Conservation (phyloP, 2,329 filamentous ascomycete genomes). For the Stagonosporopsis vannaccii region DNA sequence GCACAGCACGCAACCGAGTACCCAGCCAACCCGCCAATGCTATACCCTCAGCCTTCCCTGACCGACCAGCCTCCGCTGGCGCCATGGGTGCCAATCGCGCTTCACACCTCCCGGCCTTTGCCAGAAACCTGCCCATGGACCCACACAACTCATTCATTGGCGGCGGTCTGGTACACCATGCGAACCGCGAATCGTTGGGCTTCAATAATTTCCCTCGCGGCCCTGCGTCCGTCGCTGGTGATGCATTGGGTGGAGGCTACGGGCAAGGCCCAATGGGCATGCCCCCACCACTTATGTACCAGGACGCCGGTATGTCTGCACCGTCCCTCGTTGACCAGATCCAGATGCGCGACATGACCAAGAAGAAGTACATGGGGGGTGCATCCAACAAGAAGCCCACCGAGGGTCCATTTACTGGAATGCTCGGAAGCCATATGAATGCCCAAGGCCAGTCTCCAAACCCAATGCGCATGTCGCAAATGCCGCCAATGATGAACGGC, state of each 20-base stretch:
- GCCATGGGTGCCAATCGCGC: conserved; percentile 31
- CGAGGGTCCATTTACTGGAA: conserved; percentile 45
- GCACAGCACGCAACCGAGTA: conserved; percentile 30
- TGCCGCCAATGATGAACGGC: conserved; percentile 32
- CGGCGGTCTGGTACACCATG: conserved; percentile 43
- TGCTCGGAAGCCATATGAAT: conserved; percentile 46
- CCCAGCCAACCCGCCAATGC: conserved; percentile 42
- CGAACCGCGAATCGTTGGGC: conserved; percentile 47
- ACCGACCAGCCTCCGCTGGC: conserved; percentile 46
- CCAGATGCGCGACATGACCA: conserved; percentile 46
- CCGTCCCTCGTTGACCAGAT: conserved; percentile 49
- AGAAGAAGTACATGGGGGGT: conserved; percentile 47
- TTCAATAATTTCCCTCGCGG: conserved; percentile 46
- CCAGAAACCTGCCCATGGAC: conserved; percentile 45
- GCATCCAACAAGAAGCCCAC: conserved; percentile 42
- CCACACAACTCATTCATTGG: conserved; percentile 45
- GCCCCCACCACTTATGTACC: conserved; percentile 36
- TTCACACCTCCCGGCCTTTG: conserved; percentile 44
- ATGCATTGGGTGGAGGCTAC: conserved; percentile 31
- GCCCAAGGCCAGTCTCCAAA: conserved; percentile 27
- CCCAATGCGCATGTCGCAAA: conserved; percentile 35
- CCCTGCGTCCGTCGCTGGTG: conserved; percentile 45
- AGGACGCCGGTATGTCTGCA: conserved; percentile 39
- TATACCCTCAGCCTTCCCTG: conserved; percentile 45
- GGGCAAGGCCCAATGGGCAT: conserved; percentile 23